These are phyloP conservation scores for Yamadazyma blattariae DNA, from an alignment of 1,139 yeast genomes.

Conservation along the genomic window DNA sequence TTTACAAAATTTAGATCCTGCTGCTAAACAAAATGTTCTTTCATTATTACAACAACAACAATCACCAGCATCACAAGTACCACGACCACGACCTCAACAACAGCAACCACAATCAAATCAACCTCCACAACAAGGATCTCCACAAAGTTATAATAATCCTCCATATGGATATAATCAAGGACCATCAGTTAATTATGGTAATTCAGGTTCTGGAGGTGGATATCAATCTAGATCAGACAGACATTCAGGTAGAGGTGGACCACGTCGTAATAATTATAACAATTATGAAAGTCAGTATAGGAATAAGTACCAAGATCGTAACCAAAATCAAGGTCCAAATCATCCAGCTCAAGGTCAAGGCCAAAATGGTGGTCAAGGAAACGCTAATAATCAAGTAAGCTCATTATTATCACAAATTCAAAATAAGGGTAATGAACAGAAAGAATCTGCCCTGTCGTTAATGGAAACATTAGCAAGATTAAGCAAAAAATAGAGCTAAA, in stretches of 20 bases:
- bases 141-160: neutral
- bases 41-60: slow-evolving; percentile 30
- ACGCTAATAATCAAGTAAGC: slow-evolving; percentile 1
- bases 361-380: neutral
- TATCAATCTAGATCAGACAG: slow-evolving; percentile 2
- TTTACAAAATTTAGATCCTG: slow-evolving; percentile 51
- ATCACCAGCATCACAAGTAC: slow-evolving; percentile 10
- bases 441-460: slow-evolving; percentile 20
- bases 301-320: neutral
- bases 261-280: neutral
- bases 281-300: too few species aligned
- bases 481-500: slow-evolving; percentile 18
- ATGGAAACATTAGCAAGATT: slow-evolving; percentile 41
- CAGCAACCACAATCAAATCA: neutral
- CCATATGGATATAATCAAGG: slow-evolving; percentile 3
- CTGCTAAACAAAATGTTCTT: slow-evolving; percentile 48
- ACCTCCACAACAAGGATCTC: neutral
- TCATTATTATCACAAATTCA: slow-evolving; percentile 6
- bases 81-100: neutral
- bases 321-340: neutral
- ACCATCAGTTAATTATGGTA: slow-evolving; percentile 7
- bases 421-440: neutral
- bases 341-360: neutral
- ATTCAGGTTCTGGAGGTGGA: slow-evolving; percentile 1
- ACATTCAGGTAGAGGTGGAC: slow-evolving; percentile 1